Evolutionary conservation across 768 basidiomycete genomes (phyloP).

Genomic region (Suillus subalutaceus): DNA sequence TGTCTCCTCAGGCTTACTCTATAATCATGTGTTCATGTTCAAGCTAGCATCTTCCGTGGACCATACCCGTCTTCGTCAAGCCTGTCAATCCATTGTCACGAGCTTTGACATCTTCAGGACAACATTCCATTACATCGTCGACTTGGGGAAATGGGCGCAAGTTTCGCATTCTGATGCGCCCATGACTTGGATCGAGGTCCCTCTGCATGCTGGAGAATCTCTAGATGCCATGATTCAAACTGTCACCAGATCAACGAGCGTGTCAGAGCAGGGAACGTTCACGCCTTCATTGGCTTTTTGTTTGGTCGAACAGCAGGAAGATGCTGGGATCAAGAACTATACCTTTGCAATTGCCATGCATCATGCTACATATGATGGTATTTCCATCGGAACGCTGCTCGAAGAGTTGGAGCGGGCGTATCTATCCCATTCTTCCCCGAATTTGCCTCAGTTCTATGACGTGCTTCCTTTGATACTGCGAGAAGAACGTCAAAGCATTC

Average conservation of each 20-base stretch:
- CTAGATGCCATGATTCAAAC: slow-evolving; percentile 17
- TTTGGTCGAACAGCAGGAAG: slow-evolving; percentile 7
- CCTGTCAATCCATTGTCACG: slow-evolving; percentile 39
- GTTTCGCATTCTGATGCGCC: slow-evolving; percentile 27
- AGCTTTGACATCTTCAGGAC: slow-evolving; percentile 47
- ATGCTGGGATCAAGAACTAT: slow-evolving; percentile 13
- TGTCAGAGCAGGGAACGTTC: slow-evolving; percentile 27
- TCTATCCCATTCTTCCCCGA: slow-evolving; percentile 15
- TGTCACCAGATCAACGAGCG: slow-evolving; percentile 17
- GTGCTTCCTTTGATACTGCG: slow-evolving; percentile 40
- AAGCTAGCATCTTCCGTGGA: slow-evolving; percentile 22
- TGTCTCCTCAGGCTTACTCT: slow-evolving; percentile 30
- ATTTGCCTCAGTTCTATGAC: slow-evolving; percentile 38
- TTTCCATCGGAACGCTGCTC: slow-evolving; percentile 42
- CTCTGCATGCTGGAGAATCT: slow-evolving; percentile 10
- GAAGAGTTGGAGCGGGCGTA: slow-evolving; percentile 37
- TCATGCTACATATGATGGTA: slow-evolving; percentile 51
- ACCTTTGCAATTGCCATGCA: slow-evolving; percentile 46
- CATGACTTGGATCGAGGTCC: slow-evolving; percentile 28
- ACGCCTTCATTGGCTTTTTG: slow-evolving; percentile 26
- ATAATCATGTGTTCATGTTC: slow-evolving; percentile 37
- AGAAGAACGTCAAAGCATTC: slow-evolving; percentile 41
- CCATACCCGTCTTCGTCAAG: slow-evolving; percentile 31
- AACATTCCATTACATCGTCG: slow-evolving; percentile 47
- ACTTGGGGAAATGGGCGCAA: slow-evolving; percentile 35